Base-by-base conservation (phyloP, 345 rosid genomes). In the Hypericum androsaemum region DNA sequence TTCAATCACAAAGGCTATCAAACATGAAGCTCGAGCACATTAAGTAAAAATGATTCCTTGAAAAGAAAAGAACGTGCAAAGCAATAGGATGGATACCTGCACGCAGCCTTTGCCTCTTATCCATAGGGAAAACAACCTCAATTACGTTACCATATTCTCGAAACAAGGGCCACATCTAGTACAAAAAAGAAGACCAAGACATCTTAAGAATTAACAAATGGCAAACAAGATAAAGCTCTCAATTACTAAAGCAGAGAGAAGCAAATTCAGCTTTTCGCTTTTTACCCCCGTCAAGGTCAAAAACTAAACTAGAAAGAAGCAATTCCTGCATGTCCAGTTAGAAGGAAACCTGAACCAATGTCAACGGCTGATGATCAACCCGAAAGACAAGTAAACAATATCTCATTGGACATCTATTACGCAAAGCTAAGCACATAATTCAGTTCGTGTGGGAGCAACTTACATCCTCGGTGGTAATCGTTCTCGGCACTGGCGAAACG, bases 61-160 rank as follows among this genome's bases (percentile, higher is more conserved):
- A 15, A 42, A 50, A 12, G 12, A 32, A 12, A 0, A 12, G 32
- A 13, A 36, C 3, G 14, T 12, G 48, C 15, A 59, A 8, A 53
- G 47, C 40, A 28, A 56, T 36, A 36, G 38, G 40, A 12, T 8
- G 28, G 32, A 48, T 57, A 86, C 95, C 97, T 66, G 83, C 80
- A 53, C 74, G 89, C 45, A 77, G 85, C 58, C 88, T 69, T 49
- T 64, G 74, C 55, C 70, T 66, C 76, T 82, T 89, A 69, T 89
- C 97, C 78, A 58, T 66, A 7, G 88, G 86, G 53, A 76, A 73
- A 64, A 86, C 64, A 52, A 86, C 69, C 82, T 83, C 90, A 38
- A 70, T 58, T 65, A 89, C 62, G 64, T 56, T 70, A 48, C 97
- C 97, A 71, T 86, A 79, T 53, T 60, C 76, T 66, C 71, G 75